phyloP scores from a whole-genome alignment of 345 rosid genomes.

The Lepidium sativum region DNA sequence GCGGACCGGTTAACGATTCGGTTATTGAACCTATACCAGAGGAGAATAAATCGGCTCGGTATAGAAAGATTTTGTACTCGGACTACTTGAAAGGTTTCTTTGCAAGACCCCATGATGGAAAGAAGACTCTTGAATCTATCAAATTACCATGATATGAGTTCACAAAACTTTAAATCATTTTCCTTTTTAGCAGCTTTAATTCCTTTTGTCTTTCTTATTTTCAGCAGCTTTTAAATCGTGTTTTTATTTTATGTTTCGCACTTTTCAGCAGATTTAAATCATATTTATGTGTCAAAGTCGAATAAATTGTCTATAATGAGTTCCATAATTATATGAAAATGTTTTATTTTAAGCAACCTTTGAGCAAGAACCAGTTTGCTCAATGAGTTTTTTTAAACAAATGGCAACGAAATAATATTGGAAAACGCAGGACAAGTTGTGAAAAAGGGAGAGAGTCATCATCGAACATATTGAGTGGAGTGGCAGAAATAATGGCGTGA shows the following conservation, averaged over 20 bases:
- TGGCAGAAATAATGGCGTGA: no score
- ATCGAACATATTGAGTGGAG: no score
- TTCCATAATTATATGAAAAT: neutral
- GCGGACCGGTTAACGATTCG: constrained; percentile 20
- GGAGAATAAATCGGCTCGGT: constrained; percentile 17
- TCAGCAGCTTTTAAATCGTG: neutral
- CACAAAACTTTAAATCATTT: neutral
- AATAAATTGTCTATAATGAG: neutral
- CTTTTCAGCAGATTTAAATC: neutral
- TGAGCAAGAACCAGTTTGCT: neutral
- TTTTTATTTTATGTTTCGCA: no score
- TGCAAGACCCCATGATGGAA: constrained; percentile 26
- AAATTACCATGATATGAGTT: neutral
- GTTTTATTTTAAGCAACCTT: neutral
- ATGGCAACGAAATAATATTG: neutral
- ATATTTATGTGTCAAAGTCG: neutral
- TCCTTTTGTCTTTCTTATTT: no score
- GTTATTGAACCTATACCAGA: constrained; percentile 21
- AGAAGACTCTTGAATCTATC: constrained; percentile 17
- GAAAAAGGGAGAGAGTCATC: no score
- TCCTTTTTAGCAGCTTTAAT: no score
- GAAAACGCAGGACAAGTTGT: neutral
- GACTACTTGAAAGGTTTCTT: constrained; percentile 23
- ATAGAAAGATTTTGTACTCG: constrained; percentile 21
- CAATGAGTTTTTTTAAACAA: neutral